These are phyloP conservation scores for Rutidosis leptorrhynchoides DNA, from an alignment of 129 eudicot genomes.

Conservation along the genomic window DNA sequence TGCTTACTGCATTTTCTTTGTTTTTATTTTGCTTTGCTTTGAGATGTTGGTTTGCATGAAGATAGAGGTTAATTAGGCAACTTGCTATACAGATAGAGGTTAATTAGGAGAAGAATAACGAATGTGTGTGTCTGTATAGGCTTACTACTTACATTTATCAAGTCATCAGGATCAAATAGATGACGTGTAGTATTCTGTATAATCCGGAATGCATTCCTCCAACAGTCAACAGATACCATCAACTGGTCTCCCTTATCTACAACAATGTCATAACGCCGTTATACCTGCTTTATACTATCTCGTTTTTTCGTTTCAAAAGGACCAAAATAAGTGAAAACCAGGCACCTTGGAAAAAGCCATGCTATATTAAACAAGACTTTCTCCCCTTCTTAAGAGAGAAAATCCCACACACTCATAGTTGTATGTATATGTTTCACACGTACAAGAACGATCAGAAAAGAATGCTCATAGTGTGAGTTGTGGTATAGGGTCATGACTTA, in stretches of 20 bases:
- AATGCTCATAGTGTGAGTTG: not conserved
- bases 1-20: slow-evolving; percentile 83
- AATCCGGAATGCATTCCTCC: slow-evolving; percentile 77
- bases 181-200: slow-evolving; percentile 74
- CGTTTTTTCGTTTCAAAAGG: not conserved
- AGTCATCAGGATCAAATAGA: slow-evolving; percentile 85
- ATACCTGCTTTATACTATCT: not conserved
- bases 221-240: slow-evolving; percentile 54
- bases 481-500: no score
- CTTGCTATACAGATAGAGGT: slow-evolving; percentile 37
- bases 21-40: slow-evolving; percentile 87
- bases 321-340: not conserved
- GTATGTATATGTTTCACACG: slow-evolving; percentile 42
- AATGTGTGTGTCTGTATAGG: not conserved
- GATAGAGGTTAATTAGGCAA: slow-evolving; percentile 69
- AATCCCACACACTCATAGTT: slow-evolving; percentile 91
- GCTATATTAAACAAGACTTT: slow-evolving; percentile 72
- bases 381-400: slow-evolving; percentile 90
- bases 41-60: slow-evolving; percentile 69
- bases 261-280: slow-evolving; percentile 11
- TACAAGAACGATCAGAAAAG: slow-evolving; percentile 2
- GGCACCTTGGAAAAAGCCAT: slow-evolving; percentile 80
- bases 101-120: not conserved
- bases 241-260: slow-evolving; percentile 90
- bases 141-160: slow-evolving; percentile 53